Evolutionary conservation across 768 basidiomycete species (phyloP).

Genomic region (Rhodotorula babjevae): DNA sequence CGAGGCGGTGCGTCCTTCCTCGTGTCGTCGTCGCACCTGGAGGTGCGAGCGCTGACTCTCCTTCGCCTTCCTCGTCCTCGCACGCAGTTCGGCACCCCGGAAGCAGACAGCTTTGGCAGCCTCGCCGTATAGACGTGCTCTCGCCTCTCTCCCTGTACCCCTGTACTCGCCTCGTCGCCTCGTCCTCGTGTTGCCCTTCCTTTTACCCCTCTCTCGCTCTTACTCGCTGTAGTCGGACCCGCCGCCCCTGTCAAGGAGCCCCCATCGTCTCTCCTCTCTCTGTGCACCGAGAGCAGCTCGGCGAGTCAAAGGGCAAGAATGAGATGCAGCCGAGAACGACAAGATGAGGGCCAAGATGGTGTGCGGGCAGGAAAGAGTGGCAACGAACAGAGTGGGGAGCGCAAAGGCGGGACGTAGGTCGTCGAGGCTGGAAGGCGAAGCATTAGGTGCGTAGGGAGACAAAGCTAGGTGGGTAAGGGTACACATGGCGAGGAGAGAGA

Average conservation of each 20-base stretch:
- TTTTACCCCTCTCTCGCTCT: not conserved
- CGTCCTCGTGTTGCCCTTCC: not conserved
- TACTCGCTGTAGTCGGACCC: no score
- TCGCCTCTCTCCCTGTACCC: no score
- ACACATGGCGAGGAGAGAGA: no score
- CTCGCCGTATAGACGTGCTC: not conserved
- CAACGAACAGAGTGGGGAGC: not conserved
- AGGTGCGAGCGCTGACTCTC: not conserved
- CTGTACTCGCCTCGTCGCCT: not conserved
- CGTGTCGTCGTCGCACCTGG: no score
- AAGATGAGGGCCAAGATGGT: not conserved
- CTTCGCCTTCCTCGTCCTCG: no score
- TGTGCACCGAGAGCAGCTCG: no score
- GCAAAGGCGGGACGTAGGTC: not conserved
- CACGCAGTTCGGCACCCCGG: constrained; percentile 8
- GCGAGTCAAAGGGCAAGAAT: no score
- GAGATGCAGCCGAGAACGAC: not conserved
- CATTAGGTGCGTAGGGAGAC: not conserved
- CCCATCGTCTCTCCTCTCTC: no score
- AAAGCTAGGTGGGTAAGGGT: not conserved
- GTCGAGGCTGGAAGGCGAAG: not conserved
- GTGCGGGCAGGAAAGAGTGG: not conserved
- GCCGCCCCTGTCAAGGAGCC: not conserved
- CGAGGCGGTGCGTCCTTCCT: constrained; percentile 22
- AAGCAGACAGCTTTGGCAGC: not conserved